Base-by-base conservation (phyloP, 139 green algal species). In the Coelastrella sp. region DNA sequence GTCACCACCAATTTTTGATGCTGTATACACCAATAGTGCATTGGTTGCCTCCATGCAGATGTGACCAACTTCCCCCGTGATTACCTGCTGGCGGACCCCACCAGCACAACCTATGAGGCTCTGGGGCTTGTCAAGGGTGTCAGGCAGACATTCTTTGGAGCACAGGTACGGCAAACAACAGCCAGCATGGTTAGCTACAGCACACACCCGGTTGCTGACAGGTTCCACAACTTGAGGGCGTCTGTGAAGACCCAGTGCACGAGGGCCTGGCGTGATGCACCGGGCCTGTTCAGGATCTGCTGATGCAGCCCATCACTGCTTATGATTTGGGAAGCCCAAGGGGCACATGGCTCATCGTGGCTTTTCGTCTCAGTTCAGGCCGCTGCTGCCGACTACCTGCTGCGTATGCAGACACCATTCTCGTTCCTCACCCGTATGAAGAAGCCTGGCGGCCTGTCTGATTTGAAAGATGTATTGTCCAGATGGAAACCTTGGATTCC, bases 51-150 rank as follows among this genome's bases (percentile, higher is more conserved):
- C 61, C 11, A 71, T 76, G 68, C 68, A 76, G 83, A 88, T 5
- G 92, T 94, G 19, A 98, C 96, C 0, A 93, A 87, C 17, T 98
- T 98, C 74, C 95, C 96, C 0, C 77, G 92, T 0, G 94, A 97
- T 17, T 89, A 92, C 81, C 88, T 99, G n/a, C 94, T 98, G 85
- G 96, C 95, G 2, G 97, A 99, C 91, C 96, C 97, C 2, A 93
- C 95, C 0, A 97, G 95, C 84, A 54, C 82, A 4, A 94, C 93
- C 3, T 99, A 98, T 76, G 90, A 96, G 16, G 95, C 95, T 0
- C 92, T 98, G 13, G 93, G 89, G 16, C 94, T 98, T 57, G 92
- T 94, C 56, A 96, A 95, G 54, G 94, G 93, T 32, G 77, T 95
- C 19, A 32, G 84, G 0, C 73, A 92, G 47, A 96, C 96, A 5